These are phyloP conservation scores for Trichophyton verrucosum DNA, from an alignment of 2,329 filamentous ascomycete genomes.

Conservation along the genomic window DNA sequence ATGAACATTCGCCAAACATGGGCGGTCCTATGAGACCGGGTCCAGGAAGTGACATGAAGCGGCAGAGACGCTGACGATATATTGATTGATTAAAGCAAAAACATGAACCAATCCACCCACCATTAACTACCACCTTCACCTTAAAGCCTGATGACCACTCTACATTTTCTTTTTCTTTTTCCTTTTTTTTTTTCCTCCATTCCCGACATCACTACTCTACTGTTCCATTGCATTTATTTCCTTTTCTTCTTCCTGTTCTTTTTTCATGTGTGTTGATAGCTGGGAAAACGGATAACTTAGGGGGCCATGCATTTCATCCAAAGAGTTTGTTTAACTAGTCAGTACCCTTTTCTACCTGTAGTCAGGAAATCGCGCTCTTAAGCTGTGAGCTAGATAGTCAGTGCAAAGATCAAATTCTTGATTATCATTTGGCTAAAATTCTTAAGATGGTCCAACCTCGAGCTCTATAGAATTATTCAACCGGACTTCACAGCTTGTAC, in stretches of 20 bases:
- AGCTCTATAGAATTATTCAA: too few species aligned
- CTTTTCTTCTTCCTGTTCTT: background rate
- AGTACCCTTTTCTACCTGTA: too few species aligned
- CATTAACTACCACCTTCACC: background rate
- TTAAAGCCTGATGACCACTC: background rate
- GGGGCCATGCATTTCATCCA: background rate
- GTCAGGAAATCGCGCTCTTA: too few species aligned
- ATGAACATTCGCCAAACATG: conserved; percentile 2
- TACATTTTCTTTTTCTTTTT: too few species aligned
- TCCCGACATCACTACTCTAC: background rate
- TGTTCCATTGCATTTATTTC: background rate
- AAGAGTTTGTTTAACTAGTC: background rate
- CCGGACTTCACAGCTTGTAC: too few species aligned
- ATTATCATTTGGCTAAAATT: too few species aligned
- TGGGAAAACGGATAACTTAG: background rate
- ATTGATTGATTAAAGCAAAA: background rate
- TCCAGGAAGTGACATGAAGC: conserved; percentile 12
- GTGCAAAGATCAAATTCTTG: too few species aligned
- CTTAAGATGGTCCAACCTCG: too few species aligned
- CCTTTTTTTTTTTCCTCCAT: background rate
- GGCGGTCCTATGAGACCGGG: conserved; percentile 9
- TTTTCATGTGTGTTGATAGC: background rate
- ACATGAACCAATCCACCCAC: background rate
- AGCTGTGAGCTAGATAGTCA: too few species aligned
- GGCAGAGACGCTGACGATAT: conserved; percentile 16